Evolutionary conservation across 2,329 filamentous ascomycete species (phyloP).

Genomic region (Xylaria hypoxylon): DNA sequence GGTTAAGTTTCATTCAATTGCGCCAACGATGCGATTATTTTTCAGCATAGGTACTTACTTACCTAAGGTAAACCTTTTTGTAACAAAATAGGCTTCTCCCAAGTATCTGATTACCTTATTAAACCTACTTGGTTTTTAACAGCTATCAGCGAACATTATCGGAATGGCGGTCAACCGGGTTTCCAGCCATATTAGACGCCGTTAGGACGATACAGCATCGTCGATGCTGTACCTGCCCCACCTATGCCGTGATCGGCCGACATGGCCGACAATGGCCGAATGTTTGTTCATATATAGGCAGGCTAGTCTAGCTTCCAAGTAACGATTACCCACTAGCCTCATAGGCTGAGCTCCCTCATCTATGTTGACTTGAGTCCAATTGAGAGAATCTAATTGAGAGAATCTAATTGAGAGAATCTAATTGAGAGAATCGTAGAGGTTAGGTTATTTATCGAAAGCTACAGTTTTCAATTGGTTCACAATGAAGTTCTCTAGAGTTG

Average conservation of each 20-base stretch:
- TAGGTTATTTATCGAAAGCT: background rate
- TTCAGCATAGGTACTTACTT: no score
- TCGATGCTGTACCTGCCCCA: conserved; percentile 30
- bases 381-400: no score
- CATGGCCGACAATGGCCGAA: conserved; percentile 29
- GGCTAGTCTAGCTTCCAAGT: conserved; percentile 5
- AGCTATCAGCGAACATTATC: conserved; percentile 2
- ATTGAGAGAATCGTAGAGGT: conserved; percentile 2
- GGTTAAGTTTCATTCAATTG: no score
- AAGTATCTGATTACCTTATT: no score
- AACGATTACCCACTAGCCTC: background rate
- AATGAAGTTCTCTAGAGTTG: conserved; percentile 44
- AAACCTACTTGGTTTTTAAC: background rate
- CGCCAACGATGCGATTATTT: no score
- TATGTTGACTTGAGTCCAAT: background rate
- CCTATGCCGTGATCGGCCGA: conserved; percentile 39
- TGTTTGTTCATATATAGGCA: background rate
- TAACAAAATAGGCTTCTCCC: no score
- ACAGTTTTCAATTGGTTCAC: conserved; percentile 30
- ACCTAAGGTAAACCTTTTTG: no score
- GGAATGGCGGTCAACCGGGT: conserved; percentile 26
- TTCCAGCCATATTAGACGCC: background rate
- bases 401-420: no score
- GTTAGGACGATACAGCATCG: conserved; percentile 2
- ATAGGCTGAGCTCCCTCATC: background rate